Percentiles rank a stretch among this genome's conserved stretches.
These are phyloP conservation scores for Hypericum androsaemum DNA, from an alignment of 345 rosid genomes.

Conservation along the genomic window DNA sequence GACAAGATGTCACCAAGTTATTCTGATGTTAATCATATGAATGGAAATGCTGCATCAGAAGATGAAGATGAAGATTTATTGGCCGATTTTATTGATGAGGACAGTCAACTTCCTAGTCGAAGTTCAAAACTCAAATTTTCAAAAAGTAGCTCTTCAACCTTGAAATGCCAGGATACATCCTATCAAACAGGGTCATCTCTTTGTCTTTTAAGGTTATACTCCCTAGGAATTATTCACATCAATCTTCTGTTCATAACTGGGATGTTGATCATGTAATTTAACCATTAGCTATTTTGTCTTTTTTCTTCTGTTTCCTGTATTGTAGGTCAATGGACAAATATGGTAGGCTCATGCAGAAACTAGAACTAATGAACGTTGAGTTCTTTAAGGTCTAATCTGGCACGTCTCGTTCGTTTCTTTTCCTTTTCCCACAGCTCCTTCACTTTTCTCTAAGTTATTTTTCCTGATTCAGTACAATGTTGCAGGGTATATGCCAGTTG, in stretches of 20 bases:
- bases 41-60: conserved; percentile 51
- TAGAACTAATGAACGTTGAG: conserved; percentile 82
- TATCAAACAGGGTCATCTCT: conserved; percentile 95
- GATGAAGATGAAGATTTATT: conserved; percentile 97
- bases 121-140: conserved; percentile 42
- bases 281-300: conserved; percentile 9
- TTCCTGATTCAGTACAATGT: conserved; percentile 48
- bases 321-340: conserved; percentile 95
- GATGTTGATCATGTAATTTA: not conserved
- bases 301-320: conserved; percentile 11
- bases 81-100: conserved; percentile 96
- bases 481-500: conserved; percentile 97
- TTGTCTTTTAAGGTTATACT: conserved; percentile 74
- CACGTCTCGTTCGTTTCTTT: conserved; percentile 8
- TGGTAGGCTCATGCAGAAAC: conserved; percentile 96
- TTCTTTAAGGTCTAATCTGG: conserved; percentile 62
- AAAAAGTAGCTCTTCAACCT: conserved; percentile 31
- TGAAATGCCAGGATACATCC: conserved; percentile 54
- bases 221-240: not conserved
- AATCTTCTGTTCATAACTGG: not conserved
- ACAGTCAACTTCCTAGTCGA: conserved; percentile 96
- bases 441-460: conserved; percentile 26
- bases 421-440: conserved; percentile 9
- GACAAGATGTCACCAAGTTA: conserved; percentile 30
- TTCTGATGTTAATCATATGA: conserved; percentile 30